Percentiles rank a stretch among this genome's conserved stretches.
phyloP scores from a whole-genome alignment of 2,329 filamentous ascomycete species.

The Neocatenulostroma microsporum region DNA sequence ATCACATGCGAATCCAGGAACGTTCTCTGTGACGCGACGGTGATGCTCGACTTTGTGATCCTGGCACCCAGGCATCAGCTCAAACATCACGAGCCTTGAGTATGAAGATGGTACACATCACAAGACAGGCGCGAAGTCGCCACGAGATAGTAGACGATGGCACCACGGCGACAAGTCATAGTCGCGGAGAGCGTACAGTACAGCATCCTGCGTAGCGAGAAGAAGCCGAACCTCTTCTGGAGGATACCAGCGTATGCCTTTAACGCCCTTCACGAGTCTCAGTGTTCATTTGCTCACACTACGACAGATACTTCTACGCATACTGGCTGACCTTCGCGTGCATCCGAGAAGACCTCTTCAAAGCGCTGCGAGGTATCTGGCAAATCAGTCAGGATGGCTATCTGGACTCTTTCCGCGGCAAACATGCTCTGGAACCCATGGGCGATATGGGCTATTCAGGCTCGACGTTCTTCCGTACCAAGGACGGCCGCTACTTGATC shows the following conservation, averaged over 20 bases:
- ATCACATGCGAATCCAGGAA: too few species aligned
- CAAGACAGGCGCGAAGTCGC: not conserved
- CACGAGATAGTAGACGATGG: not conserved
- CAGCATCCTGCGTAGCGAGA: constrained; percentile 1
- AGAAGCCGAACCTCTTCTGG: too few species aligned
- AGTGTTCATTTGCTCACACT: too few species aligned
- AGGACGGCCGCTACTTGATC: constrained; percentile 59
- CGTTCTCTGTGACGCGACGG: too few species aligned
- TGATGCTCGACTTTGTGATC: too few species aligned
- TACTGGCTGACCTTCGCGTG: constrained; percentile 30
- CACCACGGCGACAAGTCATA: not conserved
- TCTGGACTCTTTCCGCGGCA: constrained; percentile 44
- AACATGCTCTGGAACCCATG: constrained; percentile 45
- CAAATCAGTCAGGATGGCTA: constrained; percentile 49
- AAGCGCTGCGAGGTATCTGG: constrained; percentile 47
- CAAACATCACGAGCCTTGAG: not conserved
- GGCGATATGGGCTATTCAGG: constrained; percentile 68
- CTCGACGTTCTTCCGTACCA: constrained; percentile 65
- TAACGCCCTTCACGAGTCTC: not conserved
- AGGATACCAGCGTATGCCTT: too few species aligned
- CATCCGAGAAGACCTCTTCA: constrained; percentile 41
- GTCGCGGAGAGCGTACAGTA: constrained; percentile 1
- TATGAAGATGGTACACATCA: not conserved
- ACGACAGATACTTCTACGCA: constrained; percentile 19
- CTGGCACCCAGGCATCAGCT: too few species aligned